Evolutionary conservation across 1,284 basidiomycete genomes (phyloP), one percentile per base, ranked within the genome.

Genomic region (Ustilago lituana): DNA sequence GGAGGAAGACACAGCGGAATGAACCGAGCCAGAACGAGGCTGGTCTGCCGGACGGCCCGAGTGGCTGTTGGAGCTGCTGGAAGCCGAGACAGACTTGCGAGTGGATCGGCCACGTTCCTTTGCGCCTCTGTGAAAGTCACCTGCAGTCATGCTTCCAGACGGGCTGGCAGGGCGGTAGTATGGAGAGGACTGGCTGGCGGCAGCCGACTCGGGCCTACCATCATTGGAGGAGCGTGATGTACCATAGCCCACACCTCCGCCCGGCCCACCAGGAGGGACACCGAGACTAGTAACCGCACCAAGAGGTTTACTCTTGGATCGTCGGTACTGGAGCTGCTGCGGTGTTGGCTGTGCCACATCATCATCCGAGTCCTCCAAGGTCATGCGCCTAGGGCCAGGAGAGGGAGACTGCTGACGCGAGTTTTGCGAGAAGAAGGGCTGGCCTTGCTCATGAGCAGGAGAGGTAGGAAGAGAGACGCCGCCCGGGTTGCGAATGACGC

Each of bases 201-300:
- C 24, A 8, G 54, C 47, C 9, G 60, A 50, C 33, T 76, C 74
- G 2, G 66, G 75, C 22, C 75, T 47, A 15, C 76, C 76, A 46
- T 78, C 76, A 44, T 77, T 78, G 37, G 59, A 67, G 26, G 64
- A 70, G 14, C 32, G 41, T 3, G 73, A 68, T 11, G 67, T 73
- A 0, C 76, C 76, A 33, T 78, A 78, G 5, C 76, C 76, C 0
- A 72, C 58, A 1, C 76, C 76, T 4, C 76, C 76, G 1, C 76
- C 76, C 3, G 74, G 74, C 15, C 76, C 76, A 19, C 76, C 76
- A n/a, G 73, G 56, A 3, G 76, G 76, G 3, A 78, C 76, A 15
- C 74, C 64, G 10, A 78, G 58, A 47, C 53, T 63, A 6, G 50
- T 46, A 10, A 47, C 58, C 1, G 61, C 41, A 6, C 53, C 56